Conservation (phyloP, 73 alveolate genomes). For the Paramecium biaurelia region DNA sequence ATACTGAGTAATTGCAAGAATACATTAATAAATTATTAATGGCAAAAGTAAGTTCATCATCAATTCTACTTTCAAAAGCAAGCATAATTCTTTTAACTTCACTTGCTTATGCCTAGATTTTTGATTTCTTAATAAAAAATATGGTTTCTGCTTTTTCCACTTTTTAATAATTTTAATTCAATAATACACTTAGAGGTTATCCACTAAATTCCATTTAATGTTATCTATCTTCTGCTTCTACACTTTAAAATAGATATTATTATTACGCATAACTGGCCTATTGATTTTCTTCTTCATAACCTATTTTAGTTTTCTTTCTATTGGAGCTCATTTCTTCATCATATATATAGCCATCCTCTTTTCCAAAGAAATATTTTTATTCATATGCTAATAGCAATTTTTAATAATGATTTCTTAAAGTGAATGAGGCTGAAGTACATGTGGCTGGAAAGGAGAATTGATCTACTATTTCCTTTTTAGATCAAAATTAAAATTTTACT, state of each 20-base stretch:
- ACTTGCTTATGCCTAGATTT: slow-evolving; percentile 50
- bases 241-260: background rate
- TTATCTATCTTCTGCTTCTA: slow-evolving; percentile 35
- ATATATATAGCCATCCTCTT: slow-evolving; percentile 65
- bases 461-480: slow-evolving; percentile 87
- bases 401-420: slow-evolving; percentile 93
- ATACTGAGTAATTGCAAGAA: slow-evolving; percentile 80
- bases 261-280: slow-evolving; percentile 44
- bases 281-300: slow-evolving; percentile 11
- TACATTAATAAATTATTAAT: slow-evolving; percentile 90
- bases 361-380: slow-evolving; percentile 79
- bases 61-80: slow-evolving; percentile 96
- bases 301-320: slow-evolving; percentile 33
- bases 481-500: background rate
- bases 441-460: slow-evolving; percentile 95
- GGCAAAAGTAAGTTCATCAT: slow-evolving; percentile 97
- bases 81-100: slow-evolving; percentile 89
- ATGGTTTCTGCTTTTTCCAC: background rate
- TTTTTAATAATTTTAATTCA: background rate
- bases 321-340: slow-evolving; percentile 54
- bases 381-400: slow-evolving; percentile 90
- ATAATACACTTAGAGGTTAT: background rate
- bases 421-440: slow-evolving; percentile 97
- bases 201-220: slow-evolving; percentile 34
- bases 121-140: slow-evolving; percentile 37